Evolutionary conservation across 2,329 filamentous ascomycete species (phyloP).

Genomic region (Penicillium occitanis): DNA sequence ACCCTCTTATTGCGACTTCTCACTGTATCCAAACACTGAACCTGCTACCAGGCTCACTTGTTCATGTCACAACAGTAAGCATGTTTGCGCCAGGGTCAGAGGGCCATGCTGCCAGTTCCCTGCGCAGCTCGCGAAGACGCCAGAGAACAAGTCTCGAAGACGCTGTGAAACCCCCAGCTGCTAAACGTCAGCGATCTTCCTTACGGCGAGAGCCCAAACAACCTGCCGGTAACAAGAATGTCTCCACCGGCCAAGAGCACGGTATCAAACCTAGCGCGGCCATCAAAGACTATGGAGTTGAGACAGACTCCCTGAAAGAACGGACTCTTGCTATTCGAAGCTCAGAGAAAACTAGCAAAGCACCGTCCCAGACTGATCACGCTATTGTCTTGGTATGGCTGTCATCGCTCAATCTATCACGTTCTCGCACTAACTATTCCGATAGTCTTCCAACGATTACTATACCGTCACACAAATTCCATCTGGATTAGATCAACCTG

Average conservation of each 20-base stretch:
- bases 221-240: conserved; percentile 22
- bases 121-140: conserved; percentile 40
- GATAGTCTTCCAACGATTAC: conserved; percentile 75
- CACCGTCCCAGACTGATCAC: conserved; percentile 33
- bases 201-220: conserved; percentile 40
- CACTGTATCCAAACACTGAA: not conserved
- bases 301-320: conserved; percentile 24
- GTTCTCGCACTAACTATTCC: conserved; percentile 16
- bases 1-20: not conserved
- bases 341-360: conserved; percentile 39
- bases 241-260: not conserved
- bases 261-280: conserved; percentile 20
- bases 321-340: conserved; percentile 40
- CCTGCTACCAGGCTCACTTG: not conserved
- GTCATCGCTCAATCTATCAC: not conserved
- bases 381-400: conserved; percentile 39
- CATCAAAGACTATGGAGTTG: conserved; percentile 23
- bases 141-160: conserved; percentile 48
- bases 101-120: conserved; percentile 24
- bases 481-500: conserved; percentile 74
- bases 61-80: conserved; percentile 20
- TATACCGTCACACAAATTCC: conserved; percentile 85
- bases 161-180: conserved; percentile 44
- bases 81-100: conserved; percentile 43
- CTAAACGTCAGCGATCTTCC: conserved; percentile 50